Conservation (phyloP, 495 filamentous ascomycete species). For the Penicillium waksmanii region DNA sequence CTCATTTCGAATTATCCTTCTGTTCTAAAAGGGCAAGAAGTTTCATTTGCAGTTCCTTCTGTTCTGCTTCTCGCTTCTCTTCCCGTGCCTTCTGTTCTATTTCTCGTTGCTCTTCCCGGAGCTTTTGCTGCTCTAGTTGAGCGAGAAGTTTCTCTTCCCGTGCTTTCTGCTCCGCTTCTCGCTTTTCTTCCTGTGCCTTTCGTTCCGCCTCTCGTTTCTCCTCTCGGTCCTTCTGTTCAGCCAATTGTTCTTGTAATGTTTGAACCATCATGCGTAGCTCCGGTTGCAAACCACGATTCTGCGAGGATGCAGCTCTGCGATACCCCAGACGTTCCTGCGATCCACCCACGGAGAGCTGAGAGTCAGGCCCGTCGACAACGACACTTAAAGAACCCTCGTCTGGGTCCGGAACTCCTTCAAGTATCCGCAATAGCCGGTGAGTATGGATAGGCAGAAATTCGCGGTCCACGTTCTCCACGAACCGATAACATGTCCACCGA, state of each 20-base stretch:
- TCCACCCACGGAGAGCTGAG: slow-evolving; percentile 9
- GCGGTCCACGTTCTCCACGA: slow-evolving; percentile 8
- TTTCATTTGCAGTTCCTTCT: not conserved
- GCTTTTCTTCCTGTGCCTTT: slow-evolving; percentile 7
- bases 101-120: slow-evolving; percentile 8
- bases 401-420: slow-evolving; percentile 9
- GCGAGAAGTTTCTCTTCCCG: slow-evolving; percentile 5
- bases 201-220: slow-evolving; percentile 2
- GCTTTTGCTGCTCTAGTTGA: slow-evolving; percentile 6
- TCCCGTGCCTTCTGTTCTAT: slow-evolving; percentile 8
- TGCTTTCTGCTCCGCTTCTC: slow-evolving; percentile 7
- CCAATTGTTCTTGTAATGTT: too few relatives aligned
- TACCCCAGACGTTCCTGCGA: slow-evolving; percentile 2
- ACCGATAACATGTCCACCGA: slow-evolving; percentile 10
- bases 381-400: slow-evolving; percentile 5
- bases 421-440: slow-evolving; percentile 6
- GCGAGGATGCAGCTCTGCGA: too few relatives aligned
- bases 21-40: not conserved
- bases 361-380: slow-evolving; percentile 8
- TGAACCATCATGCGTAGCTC: too few relatives aligned
- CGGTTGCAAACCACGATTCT: too few relatives aligned
- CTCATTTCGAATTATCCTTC: not conserved
- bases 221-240: slow-evolving; percentile 6
- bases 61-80: slow-evolving; percentile 2
- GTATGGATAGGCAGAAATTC: slow-evolving; percentile 15